Conservation (phyloP, 257 asterid genomes). For the Rubia yunnanensis region DNA sequence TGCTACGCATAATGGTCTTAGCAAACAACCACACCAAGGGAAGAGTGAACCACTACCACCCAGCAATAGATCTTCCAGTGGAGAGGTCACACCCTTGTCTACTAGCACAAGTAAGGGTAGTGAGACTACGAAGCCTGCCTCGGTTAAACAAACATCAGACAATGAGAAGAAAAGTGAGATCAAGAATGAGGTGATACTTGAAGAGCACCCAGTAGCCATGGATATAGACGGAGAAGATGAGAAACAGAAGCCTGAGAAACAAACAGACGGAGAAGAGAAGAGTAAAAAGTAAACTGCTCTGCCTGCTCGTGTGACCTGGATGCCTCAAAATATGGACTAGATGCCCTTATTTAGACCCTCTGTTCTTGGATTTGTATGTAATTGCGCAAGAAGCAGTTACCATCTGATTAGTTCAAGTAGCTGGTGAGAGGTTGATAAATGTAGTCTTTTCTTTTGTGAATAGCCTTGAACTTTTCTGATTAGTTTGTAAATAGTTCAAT, state of each 20-base stretch:
- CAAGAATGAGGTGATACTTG: slow-evolving; percentile 9
- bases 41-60: slow-evolving; percentile 12
- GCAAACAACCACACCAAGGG: slow-evolving; percentile 16
- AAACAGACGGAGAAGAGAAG: slow-evolving; percentile 12
- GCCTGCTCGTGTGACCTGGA: slow-evolving; percentile 9
- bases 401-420: slow-evolving; percentile 3
- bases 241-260: slow-evolving; percentile 4
- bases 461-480: slow-evolving; percentile 1
- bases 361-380: slow-evolving; percentile 17
- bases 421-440: neutral
- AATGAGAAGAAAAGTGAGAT: slow-evolving; percentile 16
- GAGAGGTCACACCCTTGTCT: neutral
- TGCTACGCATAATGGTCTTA: slow-evolving; percentile 1
- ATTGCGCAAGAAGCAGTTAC: slow-evolving; percentile 13
- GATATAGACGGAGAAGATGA: slow-evolving; percentile 15
- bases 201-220: slow-evolving; percentile 18
- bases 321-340: slow-evolving; percentile 1
- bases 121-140: neutral
- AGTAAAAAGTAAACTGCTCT: slow-evolving; percentile 2
- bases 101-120: slow-evolving; percentile 7
- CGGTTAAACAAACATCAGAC: slow-evolving; percentile 14
- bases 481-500: slow-evolving; percentile 8
- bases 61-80: slow-evolving; percentile 1
- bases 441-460: neutral
- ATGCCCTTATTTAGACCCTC: neutral